A percentile compares a stretch with the other conserved stretches of the same genome.
These are phyloP conservation scores for Zygoascus sp. DNA, from an alignment of 1,139 yeast genomes.

Conservation along the genomic window DNA sequence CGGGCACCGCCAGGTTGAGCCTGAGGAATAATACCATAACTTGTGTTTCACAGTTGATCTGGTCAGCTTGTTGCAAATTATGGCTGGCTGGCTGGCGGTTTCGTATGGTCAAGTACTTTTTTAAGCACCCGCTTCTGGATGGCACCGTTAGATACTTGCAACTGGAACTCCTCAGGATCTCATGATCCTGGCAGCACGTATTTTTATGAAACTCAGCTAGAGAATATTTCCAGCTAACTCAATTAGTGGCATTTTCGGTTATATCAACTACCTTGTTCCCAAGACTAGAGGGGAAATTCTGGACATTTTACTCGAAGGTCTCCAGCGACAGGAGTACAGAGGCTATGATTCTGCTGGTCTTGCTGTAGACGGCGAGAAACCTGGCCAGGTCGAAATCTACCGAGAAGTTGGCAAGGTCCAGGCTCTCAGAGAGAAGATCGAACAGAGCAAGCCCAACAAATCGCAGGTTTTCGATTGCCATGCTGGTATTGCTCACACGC, in stretches of 20 bases:
- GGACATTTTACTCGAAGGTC: slow-evolving; percentile 84
- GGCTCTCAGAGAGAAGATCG: slow-evolving; percentile 68
- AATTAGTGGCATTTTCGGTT: slow-evolving; percentile 91
- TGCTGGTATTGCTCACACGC: slow-evolving; percentile 96
- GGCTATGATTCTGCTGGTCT: slow-evolving; percentile 98
- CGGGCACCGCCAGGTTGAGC: too few relatives aligned
- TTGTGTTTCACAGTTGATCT: too few relatives aligned
- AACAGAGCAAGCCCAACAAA: slow-evolving; percentile 43
- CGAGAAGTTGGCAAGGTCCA: slow-evolving; percentile 92
- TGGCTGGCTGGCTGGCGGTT: too few relatives aligned
- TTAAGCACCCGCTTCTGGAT: too few relatives aligned
- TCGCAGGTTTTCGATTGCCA: slow-evolving; percentile 75
- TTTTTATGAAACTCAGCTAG: too few relatives aligned
- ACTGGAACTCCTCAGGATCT: too few relatives aligned
- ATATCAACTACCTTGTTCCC: slow-evolving; percentile 91
- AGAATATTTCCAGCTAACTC: slow-evolving; percentile 9
- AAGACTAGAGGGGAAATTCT: slow-evolving; percentile 89
- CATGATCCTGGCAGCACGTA: too few relatives aligned
- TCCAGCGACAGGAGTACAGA: slow-evolving; percentile 91
- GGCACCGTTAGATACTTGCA: too few relatives aligned
- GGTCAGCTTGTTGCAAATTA: too few relatives aligned
- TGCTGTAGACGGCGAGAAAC: slow-evolving; percentile 81
- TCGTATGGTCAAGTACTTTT: too few relatives aligned
- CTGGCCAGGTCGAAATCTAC: slow-evolving; percentile 52
- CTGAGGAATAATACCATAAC: too few relatives aligned